A percentile compares a stretch with the other conserved stretches of the same genome.
These are phyloP conservation scores for Candida suzukii DNA, from an alignment of 805 yeast genomes.

Conservation along the genomic window DNA sequence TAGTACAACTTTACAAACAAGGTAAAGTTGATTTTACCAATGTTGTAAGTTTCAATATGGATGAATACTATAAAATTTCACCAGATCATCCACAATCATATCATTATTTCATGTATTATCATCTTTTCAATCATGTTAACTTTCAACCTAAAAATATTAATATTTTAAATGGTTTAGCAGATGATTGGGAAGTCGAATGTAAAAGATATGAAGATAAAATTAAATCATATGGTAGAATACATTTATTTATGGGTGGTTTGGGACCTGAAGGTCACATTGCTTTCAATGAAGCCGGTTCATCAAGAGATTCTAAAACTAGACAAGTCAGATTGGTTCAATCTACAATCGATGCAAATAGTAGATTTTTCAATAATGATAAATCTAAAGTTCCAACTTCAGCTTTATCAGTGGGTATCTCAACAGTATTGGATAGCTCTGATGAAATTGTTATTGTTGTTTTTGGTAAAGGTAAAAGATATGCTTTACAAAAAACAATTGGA, in stretches of 20 bases:
- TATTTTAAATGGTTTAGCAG: constrained; percentile 46
- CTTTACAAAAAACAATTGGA: constrained; percentile 37
- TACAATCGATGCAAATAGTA: constrained; percentile 45
- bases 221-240: constrained; percentile 39
- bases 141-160: constrained; percentile 44
- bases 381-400: constrained; percentile 45
- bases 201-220: constrained; percentile 40
- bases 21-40: constrained; percentile 39
- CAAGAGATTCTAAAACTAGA: constrained; percentile 38
- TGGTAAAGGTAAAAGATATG: constrained; percentile 39
- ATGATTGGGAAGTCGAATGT: constrained; percentile 40
- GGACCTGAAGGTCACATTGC: constrained; percentile 61
- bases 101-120: constrained; percentile 50
- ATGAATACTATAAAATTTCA: constrained; percentile 44
- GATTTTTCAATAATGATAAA: constrained; percentile 41
- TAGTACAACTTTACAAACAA: constrained; percentile 35
- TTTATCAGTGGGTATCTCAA: constrained; percentile 49
- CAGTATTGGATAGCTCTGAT: constrained; percentile 47
- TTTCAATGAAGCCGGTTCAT: constrained; percentile 50
- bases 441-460: constrained; percentile 46
- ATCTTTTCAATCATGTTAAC: constrained; percentile 50
- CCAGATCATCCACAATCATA: constrained; percentile 46
- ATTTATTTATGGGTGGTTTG: constrained; percentile 51
- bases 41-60: constrained; percentile 58
- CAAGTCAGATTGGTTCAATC: constrained; percentile 38